These are phyloP conservation scores for Debaryomyces singareniensis DNA, from an alignment of 1,139 yeast genomes.

Conservation along the genomic window DNA sequence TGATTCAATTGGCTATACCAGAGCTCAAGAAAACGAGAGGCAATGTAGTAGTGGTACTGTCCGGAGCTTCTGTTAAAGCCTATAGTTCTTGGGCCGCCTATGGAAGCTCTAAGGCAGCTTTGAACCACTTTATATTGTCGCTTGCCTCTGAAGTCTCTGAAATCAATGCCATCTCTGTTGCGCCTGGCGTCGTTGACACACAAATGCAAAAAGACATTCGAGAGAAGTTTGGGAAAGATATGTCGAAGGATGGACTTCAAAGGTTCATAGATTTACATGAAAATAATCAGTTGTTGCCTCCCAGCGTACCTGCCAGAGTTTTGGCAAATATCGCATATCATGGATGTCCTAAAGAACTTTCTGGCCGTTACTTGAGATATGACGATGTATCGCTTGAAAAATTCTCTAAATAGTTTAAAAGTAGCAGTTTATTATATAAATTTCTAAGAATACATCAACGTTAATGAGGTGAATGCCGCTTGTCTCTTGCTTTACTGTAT, in stretches of 20 bases:
- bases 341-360: conserved; percentile 49
- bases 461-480: too few relatives aligned
- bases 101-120: conserved; percentile 84
- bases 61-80: conserved; percentile 69
- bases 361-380: conserved; percentile 62
- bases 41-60: conserved; percentile 66
- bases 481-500: too few relatives aligned
- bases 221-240: conserved; percentile 44
- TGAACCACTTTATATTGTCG: conserved; percentile 65
- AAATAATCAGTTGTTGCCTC: conserved; percentile 49
- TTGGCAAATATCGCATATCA: conserved; percentile 57
- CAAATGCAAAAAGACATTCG: conserved; percentile 78
- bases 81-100: conserved; percentile 84
- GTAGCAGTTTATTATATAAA: too few relatives aligned
- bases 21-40: conserved; percentile 54
- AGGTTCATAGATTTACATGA: conserved; percentile 57
- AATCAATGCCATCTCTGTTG: conserved; percentile 60
- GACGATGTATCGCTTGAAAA: conserved; percentile 35
- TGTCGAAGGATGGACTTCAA: conserved; percentile 51
- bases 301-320: conserved; percentile 65
- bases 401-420: too few relatives aligned
- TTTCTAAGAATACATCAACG: too few relatives aligned
- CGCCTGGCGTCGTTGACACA: conserved; percentile 94
- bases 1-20: conserved; percentile 56
- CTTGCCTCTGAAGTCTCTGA: conserved; percentile 62